Base-by-base conservation (phyloP, 2,329 filamentous ascomycete genomes). In the Fusarium globosum region DNA sequence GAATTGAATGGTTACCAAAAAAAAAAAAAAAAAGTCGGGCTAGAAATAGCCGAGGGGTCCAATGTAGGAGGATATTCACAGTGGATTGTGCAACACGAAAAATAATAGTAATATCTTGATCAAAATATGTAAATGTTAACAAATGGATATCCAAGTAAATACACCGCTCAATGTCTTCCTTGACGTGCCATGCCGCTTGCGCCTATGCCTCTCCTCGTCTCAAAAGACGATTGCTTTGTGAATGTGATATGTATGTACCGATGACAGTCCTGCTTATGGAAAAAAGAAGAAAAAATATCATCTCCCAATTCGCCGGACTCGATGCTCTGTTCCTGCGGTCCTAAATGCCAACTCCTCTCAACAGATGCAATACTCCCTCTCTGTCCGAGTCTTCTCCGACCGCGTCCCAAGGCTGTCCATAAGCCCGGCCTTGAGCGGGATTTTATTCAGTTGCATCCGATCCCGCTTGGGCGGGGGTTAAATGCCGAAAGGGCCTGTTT, bases 101-200 rank as follows among this genome's bases (percentile, higher is more conserved):
- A 38, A 56, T 23, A 55, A 56, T 45, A 9, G 35, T 38, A 59
- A 65, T 49, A 23, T 64, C 51, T 53, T 60, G n/a, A 61, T 55
- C 53, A 57, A 72, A 73, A 51, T 75, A 52, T 75, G 59, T 72
- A 28, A 61, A 46, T 69, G 61, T 69, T 67, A 69, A 71, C 72
- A 73, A 73, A 69, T 75, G 74, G 72, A 71, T 76, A 76, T 76
- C 67, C 63, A 75, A 65, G 65, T 52, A 65, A 73, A 66, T 61
- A 72, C 63, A 75, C 73, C 70, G 73, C 67, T 74, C 55, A 26
- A 69, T 74, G 67, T 55, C 60, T 53, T 59, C 57, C 53, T 38
- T 71, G 41, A 46, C 56, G 21, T 42, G 48, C 33, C 49, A 51
- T 68, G 41, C 60, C 59, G 42, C 61, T 72, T 72, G 68, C 73